Base-by-base conservation (phyloP, 352 stramenopile species). In the Pythium sp. region DNA sequence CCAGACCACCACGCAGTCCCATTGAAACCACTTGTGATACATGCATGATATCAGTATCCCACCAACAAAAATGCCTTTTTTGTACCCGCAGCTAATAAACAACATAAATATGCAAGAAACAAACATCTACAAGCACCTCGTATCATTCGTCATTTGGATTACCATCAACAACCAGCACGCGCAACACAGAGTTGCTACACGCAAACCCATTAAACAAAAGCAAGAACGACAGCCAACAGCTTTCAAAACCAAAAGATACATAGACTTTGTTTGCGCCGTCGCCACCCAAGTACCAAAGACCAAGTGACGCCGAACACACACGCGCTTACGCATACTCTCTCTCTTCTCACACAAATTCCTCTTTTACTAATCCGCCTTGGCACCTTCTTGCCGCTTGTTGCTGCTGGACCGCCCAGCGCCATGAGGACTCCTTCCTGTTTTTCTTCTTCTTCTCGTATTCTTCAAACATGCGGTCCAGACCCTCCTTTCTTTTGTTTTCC, bases 1-100 rank as follows among this genome's bases (percentile, higher is more conserved):
- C 63, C 58, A 77, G 65, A 73, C 70, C 5, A 36, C 20, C 3
- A 49, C 22, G 20, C 26, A 26, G 20, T 62, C 56, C 43, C 30
- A 46, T 46, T 32, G 30, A 26, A 46, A 24, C 18, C 55, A 30
- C 34, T 26, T 43, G n/a, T 59, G 30, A 58, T 12, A 28, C 41
- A 43, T 24, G 28, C 30, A 65, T 26, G 20, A 8, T 9, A 18
- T 22, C 28, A 65, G 15, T 32, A 15, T 34, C 54, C 28, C 55
- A 32, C 53, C 14, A 8, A 61, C 56, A 62, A 62, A 24, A 61
- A 43, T 26, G 9, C 55, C 11, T 61, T 60, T 59, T 61, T 61
- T 61, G 55, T 61, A 61, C 55, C 55, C 18, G 30, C 30, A 46
- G 30, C 32, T 41, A 58, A 15, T 18, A 24, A 43, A 22, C 30